Base-by-base conservation (phyloP, 176 grass and related monocot genomes). In the Musa acuminata region DNA sequence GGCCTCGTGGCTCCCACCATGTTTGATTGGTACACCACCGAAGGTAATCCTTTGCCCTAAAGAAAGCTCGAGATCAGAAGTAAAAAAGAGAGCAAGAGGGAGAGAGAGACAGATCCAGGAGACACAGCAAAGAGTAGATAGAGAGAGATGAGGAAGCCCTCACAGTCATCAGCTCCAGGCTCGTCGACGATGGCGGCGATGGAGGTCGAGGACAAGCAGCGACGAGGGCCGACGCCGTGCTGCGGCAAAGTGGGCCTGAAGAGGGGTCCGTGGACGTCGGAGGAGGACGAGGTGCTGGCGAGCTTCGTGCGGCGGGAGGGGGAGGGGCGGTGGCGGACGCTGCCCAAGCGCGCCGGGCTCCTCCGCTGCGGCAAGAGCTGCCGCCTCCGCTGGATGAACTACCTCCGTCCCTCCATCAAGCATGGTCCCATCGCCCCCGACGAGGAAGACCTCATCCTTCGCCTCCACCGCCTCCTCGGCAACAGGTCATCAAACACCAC, bases 61-160 rank as follows among this genome's bases (percentile, higher is more conserved):
- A 80, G 71, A 71, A 58, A 64, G 53, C 74, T 25, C 51, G 51
- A 53, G 21, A 70, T 4, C 52, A 53, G 63, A 43, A 22, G 48
- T 25, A 62, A 9, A 64, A 22, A 17, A 62, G 64, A 49, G 51
- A 13, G 24, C 48, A 66, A 49, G 60, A 60, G 20, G 16, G 64
- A 35, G 8, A 49, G n/a, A n/a, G 24, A 11, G 29, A 64, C 23
- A 76, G 43, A 26, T 5, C 65, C 25, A 67, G 65, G 48, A 6
- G 12, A 19, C n/a, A 7, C 17, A n/a, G 8, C 17, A 60, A 7
- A 19, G 8, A 8, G 4, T 7, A 60, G 17, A n/a, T 8, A n/a
- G 62, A 9, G 43, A 60, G 74, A n/a, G 25, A 92, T 96, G 89
- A 89, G 70, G 77, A 88, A 66, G 68, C 55, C 7, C 35, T n/a